Evolutionary conservation across 1,284 basidiomycete species (phyloP).

Genomic region (Moesziomyces sp.): DNA sequence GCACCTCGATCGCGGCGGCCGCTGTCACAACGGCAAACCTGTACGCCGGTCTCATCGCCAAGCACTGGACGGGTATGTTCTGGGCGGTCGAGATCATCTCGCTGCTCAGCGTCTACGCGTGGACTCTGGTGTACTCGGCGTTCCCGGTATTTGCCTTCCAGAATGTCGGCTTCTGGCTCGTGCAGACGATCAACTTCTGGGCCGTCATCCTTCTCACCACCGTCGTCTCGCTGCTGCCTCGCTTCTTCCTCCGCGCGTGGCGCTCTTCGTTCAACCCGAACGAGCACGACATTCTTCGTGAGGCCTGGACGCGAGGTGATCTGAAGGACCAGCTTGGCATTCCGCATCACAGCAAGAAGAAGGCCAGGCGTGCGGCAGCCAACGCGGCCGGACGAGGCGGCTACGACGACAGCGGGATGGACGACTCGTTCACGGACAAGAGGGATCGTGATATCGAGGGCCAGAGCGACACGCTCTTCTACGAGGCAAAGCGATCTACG

Average conservation of each 20-base stretch:
- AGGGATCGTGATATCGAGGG: constrained; percentile 40
- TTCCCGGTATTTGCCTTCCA: constrained; percentile 49
- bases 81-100: constrained; percentile 58
- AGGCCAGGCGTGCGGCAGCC: constrained; percentile 19
- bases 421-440: constrained; percentile 14
- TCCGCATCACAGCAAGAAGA: constrained; percentile 33
- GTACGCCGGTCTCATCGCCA: constrained; percentile 54
- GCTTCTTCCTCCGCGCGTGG: constrained; percentile 57
- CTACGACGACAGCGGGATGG: constrained; percentile 7
- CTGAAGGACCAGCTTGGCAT: constrained; percentile 59
- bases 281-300: constrained; percentile 59
- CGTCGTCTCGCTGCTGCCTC: constrained; percentile 53
- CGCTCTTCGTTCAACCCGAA: constrained; percentile 52
- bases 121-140: constrained; percentile 58
- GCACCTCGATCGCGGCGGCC: constrained; percentile 87
- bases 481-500: constrained; percentile 36
- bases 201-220: constrained; percentile 52
- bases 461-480: constrained; percentile 27
- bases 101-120: constrained; percentile 56
- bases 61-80: constrained; percentile 56
- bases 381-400: neutral
- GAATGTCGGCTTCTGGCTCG: constrained; percentile 51
- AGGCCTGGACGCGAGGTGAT: constrained; percentile 58
- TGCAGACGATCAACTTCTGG: constrained; percentile 60
- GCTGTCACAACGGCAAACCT: constrained; percentile 86